Base-by-base conservation (phyloP, 2,329 filamentous ascomycete species). In the Aspergillus spinulosporus region DNA sequence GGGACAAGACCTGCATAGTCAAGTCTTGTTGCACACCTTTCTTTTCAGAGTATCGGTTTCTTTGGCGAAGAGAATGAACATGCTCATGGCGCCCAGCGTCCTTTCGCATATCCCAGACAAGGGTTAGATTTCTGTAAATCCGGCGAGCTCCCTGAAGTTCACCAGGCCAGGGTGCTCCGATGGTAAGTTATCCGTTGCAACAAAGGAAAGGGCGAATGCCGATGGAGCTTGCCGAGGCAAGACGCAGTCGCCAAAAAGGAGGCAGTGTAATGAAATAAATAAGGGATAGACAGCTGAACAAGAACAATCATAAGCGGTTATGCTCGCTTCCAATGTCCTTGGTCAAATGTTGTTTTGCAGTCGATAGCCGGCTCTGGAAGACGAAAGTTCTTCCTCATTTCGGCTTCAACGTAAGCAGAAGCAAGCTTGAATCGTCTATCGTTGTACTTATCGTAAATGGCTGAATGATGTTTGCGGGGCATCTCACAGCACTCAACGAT, bases 391-490 rank as follows among this genome's bases (percentile, higher is more conserved):
- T 82, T 83, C 57, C 78, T 76, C 61, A 97, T 80, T 72, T 93
- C 88, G 21, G 21, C 21, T 71, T 92, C 86, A 54, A 96, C 93
- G 64, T 89, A 92, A 15, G 84, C 76, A 14, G 94, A 90, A 7
- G 90, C 90, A 54, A 87, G 84, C 80, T 95, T 95, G 80, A 91
- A 97, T 52, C 89, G 86, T 70, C 88, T 89, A 72, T 95, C 89
- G 37, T 85, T 82, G 76, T 97, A 99, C 76, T 99, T 99, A 54
- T 96, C 90, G 69, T 85, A 97, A 42, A 99, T 88, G 5, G 92
- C 90, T 29, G 80, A 76, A 71, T 99, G 94, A 70, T 99, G 94
- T 67, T 87, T 86, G 61, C 82, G 82, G 5, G 92, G 89, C 54
- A 87, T 83, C 59, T 90, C 86, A 75, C 92, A 96, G 78, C 93